Percentiles rank a stretch among this genome's conserved stretches.
phyloP scores from a whole-genome alignment of 2,329 filamentous ascomycete species.

The Volutella citrinella region DNA sequence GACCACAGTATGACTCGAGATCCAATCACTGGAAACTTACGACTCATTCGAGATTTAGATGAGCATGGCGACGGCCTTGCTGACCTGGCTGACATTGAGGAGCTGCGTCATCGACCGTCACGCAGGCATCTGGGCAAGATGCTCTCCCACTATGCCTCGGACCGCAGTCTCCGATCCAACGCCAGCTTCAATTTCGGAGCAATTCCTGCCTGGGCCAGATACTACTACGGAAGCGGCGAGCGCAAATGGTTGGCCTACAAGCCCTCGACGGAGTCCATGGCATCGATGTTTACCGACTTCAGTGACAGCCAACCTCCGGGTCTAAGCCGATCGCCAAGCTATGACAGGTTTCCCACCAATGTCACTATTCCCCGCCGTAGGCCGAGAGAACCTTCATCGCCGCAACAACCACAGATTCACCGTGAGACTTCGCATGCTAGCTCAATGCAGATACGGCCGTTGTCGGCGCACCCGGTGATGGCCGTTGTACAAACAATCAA shows the following conservation, averaged over 20 bases:
- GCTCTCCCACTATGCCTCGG: slow-evolving; percentile 46
- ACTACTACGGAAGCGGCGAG: slow-evolving; percentile 68
- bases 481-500: slow-evolving; percentile 28
- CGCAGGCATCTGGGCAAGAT: slow-evolving; percentile 51
- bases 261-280: slow-evolving; percentile 43
- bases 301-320: slow-evolving; percentile 46
- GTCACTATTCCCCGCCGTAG: slow-evolving; percentile 46
- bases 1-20: slow-evolving; percentile 36
- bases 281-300: slow-evolving; percentile 44
- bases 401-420: too few species aligned
- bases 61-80: slow-evolving; percentile 63
- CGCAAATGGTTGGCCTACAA: slow-evolving; percentile 47
- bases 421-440: slow-evolving; percentile 19
- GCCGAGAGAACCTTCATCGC: too few species aligned
- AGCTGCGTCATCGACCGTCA: slow-evolving; percentile 51
- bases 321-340: slow-evolving; percentile 46
- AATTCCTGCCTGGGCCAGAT: slow-evolving; percentile 55
- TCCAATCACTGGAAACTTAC: slow-evolving; percentile 33
- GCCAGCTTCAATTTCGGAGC: slow-evolving; percentile 43
- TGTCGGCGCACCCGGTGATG: slow-evolving; percentile 26
- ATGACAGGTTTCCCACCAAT: slow-evolving; percentile 44
- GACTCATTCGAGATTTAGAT: slow-evolving; percentile 55
- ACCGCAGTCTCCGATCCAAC: slow-evolving; percentile 52
- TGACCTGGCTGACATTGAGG: slow-evolving; percentile 58
- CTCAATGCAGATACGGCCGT: slow-evolving; percentile 45